A percentile compares a stretch with the other conserved stretches of the same genome.
phyloP scores from a whole-genome alignment of 83 land plant species.

The Larix sibirica region DNA sequence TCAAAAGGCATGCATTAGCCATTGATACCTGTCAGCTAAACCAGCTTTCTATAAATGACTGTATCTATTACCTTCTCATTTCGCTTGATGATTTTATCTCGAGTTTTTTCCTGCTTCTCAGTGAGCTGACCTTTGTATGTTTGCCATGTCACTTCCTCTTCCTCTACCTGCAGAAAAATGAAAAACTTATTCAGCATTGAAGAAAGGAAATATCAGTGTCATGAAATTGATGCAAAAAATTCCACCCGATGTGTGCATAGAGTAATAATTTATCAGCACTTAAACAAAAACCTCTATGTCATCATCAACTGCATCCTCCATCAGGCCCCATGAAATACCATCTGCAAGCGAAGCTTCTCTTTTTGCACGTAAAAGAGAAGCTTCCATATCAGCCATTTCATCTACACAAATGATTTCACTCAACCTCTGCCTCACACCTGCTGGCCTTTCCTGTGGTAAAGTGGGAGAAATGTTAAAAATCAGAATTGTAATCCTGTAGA shows the following conservation, averaged over 20 bases:
- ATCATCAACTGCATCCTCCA: conserved; percentile 94
- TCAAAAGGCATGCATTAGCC: too few relatives aligned
- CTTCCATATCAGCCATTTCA: conserved; percentile 65
- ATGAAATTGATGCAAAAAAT: neutral
- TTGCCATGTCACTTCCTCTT: conserved; percentile 94
- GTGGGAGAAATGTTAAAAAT: neutral
- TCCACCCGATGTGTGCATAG: neutral
- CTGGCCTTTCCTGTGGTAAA: conserved; percentile 35
- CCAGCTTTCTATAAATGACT: neutral
- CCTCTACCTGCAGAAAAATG: conserved; percentile 50
- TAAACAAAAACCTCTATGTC: conserved; percentile 56
- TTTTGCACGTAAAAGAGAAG: conserved; percentile 82
- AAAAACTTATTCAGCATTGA: neutral
- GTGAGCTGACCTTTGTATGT: conserved; percentile 88
- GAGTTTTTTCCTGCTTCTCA: conserved; percentile 91
- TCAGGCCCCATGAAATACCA: conserved; percentile 97
- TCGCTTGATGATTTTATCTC: conserved; percentile 82
- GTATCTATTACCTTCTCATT: conserved; percentile 71
- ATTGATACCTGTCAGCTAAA: neutral
- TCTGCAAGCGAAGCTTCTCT: conserved; percentile 73
- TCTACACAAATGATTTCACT: conserved; percentile 39
- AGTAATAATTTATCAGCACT: neutral
- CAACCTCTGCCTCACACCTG: conserved; percentile 39
- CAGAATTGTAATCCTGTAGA: neutral
- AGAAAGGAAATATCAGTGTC: neutral